Evolutionary conservation across 1,284 basidiomycete species (phyloP).

Genomic region (Sanguinoderma infundibulare): DNA sequence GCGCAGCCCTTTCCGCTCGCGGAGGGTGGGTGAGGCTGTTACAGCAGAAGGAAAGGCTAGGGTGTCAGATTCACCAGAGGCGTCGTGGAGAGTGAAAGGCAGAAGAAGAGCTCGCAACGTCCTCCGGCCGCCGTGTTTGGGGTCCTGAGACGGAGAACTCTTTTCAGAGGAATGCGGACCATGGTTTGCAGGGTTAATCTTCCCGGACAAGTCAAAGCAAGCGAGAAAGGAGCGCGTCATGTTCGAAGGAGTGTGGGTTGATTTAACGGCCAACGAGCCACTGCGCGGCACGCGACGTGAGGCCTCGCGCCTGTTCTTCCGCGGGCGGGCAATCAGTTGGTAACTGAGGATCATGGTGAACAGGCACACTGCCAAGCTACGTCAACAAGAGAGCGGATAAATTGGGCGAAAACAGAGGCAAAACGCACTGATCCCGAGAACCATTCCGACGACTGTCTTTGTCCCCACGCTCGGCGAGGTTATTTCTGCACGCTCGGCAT

Average conservation of each 20-base stretch:
- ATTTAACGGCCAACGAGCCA: conserved; percentile 2
- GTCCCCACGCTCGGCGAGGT: conserved; percentile 25
- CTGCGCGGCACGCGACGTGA: conserved; percentile 9
- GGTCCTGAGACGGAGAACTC: neutral
- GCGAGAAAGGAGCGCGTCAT: conserved; percentile 9
- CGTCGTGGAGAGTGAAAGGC: conserved; percentile 17
- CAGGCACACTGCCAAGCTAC: conserved; percentile 24
- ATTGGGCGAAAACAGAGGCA: neutral
- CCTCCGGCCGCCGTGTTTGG: conserved; percentile 10
- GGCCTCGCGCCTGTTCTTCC: conserved; percentile 14
- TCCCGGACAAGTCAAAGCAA: conserved; percentile 3
- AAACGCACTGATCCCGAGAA: conserved; percentile 33
- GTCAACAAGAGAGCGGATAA: neutral
- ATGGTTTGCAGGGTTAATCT: neutral
- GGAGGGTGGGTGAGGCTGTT: conserved; percentile 5
- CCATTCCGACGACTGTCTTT: conserved; percentile 31
- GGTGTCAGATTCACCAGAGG: conserved; percentile 17
- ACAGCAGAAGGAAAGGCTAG: neutral
- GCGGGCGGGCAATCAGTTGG: conserved; percentile 30
- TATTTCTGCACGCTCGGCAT: conserved; percentile 10
- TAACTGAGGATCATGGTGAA: conserved; percentile 34
- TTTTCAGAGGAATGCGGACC: conserved; percentile 3
- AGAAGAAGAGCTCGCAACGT: conserved; percentile 14
- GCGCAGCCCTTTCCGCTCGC: conserved; percentile 15
- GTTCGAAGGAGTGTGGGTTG: conserved; percentile 24